Conservation (phyloP, 148 eudicot genomes). For the Chenopodium formosanum region DNA sequence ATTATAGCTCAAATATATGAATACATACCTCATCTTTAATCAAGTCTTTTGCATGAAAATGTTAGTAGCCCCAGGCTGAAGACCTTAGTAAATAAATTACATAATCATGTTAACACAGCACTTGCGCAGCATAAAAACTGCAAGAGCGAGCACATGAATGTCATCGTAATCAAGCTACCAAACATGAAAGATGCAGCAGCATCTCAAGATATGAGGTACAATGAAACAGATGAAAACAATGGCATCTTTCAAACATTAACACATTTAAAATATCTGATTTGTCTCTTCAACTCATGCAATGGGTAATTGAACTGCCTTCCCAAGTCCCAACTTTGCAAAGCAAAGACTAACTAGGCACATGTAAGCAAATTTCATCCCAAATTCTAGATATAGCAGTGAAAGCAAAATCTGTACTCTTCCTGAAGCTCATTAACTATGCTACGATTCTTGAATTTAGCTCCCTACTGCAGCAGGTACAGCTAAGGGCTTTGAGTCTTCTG, state of each 20-base stretch:
- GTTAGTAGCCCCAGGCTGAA: no score
- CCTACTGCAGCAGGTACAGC: constrained; percentile 41
- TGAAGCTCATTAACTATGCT: background rate
- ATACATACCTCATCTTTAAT: no score
- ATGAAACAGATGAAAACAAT: background rate
- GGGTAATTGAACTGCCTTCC: constrained; percentile 1
- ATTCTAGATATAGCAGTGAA: constrained; percentile 4
- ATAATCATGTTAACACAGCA: background rate
- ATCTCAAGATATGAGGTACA: background rate
- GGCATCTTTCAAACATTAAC: background rate
- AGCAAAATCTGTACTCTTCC: constrained; percentile 15
- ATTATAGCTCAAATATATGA: no score
- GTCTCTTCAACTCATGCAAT: constrained; percentile 9
- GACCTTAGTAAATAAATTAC: background rate
- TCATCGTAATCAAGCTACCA: background rate
- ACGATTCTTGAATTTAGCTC: constrained; percentile 20
- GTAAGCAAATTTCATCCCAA: constrained; percentile 19
- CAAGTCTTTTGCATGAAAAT: no score
- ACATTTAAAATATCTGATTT: no score
- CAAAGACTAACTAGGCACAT: constrained; percentile 7
- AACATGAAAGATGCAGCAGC: background rate
- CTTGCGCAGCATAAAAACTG: no score
- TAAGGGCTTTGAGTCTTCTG: constrained; percentile 53
- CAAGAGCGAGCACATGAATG: no score
- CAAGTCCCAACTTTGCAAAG: constrained; percentile 3